phyloP scores from a whole-genome alignment of 1,284 basidiomycete genomes.

The Malassezia furfur region DNA sequence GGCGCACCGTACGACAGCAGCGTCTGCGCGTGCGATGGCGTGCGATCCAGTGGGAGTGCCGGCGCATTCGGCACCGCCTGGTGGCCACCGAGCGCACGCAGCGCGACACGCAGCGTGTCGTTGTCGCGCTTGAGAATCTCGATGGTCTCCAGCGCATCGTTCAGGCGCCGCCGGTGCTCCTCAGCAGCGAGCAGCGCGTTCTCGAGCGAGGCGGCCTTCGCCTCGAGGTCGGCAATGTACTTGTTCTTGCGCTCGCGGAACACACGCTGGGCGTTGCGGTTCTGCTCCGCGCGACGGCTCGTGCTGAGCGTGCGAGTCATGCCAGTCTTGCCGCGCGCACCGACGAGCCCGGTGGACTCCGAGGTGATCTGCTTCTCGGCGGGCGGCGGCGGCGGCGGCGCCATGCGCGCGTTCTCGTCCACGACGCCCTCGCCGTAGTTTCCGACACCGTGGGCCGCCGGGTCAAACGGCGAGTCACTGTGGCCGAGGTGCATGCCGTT shows the following conservation, averaged over 20 bases:
- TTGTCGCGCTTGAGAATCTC: slow-evolving; percentile 35
- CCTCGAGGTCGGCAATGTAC: slow-evolving; percentile 16
- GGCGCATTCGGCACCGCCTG: slow-evolving; percentile 18
- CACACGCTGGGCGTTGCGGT: slow-evolving; percentile 25
- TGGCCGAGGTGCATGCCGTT: slow-evolving; percentile 10
- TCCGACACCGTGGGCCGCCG: slow-evolving; percentile 5
- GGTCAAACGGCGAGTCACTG: slow-evolving; percentile 11
- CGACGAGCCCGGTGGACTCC: slow-evolving; percentile 17
- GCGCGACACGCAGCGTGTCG: slow-evolving; percentile 30
- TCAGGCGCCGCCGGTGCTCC: slow-evolving; percentile 27
- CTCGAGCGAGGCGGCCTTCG: slow-evolving; percentile 20
- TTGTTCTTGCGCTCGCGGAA: slow-evolving; percentile 26
- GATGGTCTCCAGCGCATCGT: slow-evolving; percentile 31
- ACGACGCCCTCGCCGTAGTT: slow-evolving; percentile 11
- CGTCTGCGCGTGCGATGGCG: slow-evolving; percentile 4
- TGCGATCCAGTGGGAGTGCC: slow-evolving; percentile 14
- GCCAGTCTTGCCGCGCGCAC: slow-evolving; percentile 18
- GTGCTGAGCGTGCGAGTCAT: slow-evolving; percentile 28
- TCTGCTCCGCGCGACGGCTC: slow-evolving; percentile 34
- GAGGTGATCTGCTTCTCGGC: slow-evolving; percentile 12
- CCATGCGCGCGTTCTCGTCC: slow-evolving; percentile 12
- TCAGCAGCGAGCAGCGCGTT: slow-evolving; percentile 26
- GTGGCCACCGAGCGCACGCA: slow-evolving; percentile 31
- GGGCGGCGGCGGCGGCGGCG: neutral
- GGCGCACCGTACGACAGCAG: slow-evolving; percentile 9